Conservation (phyloP, 768 basidiomycete genomes). For the Panaeolus papilionaceus region DNA sequence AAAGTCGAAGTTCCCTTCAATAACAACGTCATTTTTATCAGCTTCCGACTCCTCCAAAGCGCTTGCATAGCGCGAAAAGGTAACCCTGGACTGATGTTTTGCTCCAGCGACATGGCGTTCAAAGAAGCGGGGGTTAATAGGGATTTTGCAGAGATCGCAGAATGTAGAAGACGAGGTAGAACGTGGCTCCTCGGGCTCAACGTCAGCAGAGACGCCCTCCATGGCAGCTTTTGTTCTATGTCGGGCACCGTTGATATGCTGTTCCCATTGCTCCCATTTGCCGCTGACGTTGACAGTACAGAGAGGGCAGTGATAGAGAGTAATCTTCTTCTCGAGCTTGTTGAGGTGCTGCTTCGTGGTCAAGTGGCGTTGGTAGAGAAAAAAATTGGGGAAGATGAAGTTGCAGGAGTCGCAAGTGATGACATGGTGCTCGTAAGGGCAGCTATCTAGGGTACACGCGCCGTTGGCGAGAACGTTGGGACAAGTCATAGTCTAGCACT, state of each 20-base stretch:
- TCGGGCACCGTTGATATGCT: conserved; percentile 25
- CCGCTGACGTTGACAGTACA: conserved; percentile 35
- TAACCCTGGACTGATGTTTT: conserved; percentile 45
- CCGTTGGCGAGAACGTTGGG: conserved; percentile 42
- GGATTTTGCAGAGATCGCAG: conserved; percentile 37
- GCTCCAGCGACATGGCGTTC: conserved; percentile 33
- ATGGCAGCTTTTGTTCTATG: conserved; percentile 27
- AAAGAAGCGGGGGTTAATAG: conserved; percentile 38
- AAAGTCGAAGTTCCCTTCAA: conserved; percentile 55
- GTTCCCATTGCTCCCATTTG: conserved; percentile 24
- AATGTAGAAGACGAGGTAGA: conserved; percentile 26
- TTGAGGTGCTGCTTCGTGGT: conserved; percentile 35
- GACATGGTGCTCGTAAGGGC: conserved; percentile 43
- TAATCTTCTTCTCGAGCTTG: conserved; percentile 29
- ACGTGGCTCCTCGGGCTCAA: conserved; percentile 38
- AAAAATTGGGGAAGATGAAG: conserved; percentile 35
- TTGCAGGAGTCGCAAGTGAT: conserved; percentile 45
- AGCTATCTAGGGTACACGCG: conserved; percentile 38
- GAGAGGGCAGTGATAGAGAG: conserved; percentile 35
- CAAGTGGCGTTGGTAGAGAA: conserved; percentile 37
- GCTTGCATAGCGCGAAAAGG: conserved; percentile 39
- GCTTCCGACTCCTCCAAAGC: conserved; percentile 59
- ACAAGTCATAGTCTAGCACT: conserved; percentile 30
- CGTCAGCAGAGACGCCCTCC: conserved; percentile 6
- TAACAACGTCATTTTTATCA: conserved; percentile 57